Percentiles rank a stretch among this genome's conserved stretches.
phyloP scores from a whole-genome alignment of 2,329 filamentous ascomycete genomes.

The Hypoxylon sp. region DNA sequence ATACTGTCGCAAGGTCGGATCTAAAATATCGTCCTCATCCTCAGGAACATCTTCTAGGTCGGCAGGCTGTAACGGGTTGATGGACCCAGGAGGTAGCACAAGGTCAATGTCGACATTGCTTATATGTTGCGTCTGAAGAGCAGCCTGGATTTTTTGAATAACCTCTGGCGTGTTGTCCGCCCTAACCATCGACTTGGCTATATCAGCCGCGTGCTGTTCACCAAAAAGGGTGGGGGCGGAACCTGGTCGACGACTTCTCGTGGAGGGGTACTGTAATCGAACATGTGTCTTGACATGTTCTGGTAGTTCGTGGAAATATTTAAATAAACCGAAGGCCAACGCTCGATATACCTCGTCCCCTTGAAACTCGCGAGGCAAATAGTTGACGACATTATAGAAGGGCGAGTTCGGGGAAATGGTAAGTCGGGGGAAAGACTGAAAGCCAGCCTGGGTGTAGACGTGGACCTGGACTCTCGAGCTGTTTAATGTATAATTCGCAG shows the following conservation, averaged over 20 bases:
- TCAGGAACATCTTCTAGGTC: slow-evolving; percentile 72
- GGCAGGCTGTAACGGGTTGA: slow-evolving; percentile 74
- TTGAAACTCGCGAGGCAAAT: slow-evolving; percentile 93
- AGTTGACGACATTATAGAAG: slow-evolving; percentile 90
- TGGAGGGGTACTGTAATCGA: slow-evolving; percentile 69
- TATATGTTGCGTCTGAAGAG: slow-evolving; percentile 84
- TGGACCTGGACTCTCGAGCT: slow-evolving; percentile 96
- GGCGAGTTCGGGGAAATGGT: slow-evolving; percentile 94
- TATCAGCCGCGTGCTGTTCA: slow-evolving; percentile 91
- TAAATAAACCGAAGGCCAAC: slow-evolving; percentile 91
- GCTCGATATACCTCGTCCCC: slow-evolving; percentile 94
- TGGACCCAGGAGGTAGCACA: slow-evolving; percentile 83
- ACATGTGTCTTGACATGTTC: slow-evolving; percentile 81
- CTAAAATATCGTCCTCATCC: slow-evolving; percentile 76
- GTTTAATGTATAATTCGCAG: slow-evolving; percentile 86
- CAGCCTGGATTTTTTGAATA: slow-evolving; percentile 79
- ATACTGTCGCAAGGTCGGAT: slow-evolving; percentile 78
- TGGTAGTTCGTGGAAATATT: slow-evolving; percentile 93
- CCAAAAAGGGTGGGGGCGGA: slow-evolving; percentile 82
- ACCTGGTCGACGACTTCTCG: slow-evolving; percentile 71
- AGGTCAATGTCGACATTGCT: slow-evolving; percentile 91
- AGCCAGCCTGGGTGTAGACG: slow-evolving; percentile 89
- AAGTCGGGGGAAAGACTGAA: slow-evolving; percentile 90
- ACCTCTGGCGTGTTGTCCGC: slow-evolving; percentile 83
- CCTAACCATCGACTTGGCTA: slow-evolving; percentile 87